A percentile compares a stretch with the other conserved stretches of the same genome.
phyloP scores from a whole-genome alignment of 805 yeast species.

The Cyberlindnera suaveolens region DNA sequence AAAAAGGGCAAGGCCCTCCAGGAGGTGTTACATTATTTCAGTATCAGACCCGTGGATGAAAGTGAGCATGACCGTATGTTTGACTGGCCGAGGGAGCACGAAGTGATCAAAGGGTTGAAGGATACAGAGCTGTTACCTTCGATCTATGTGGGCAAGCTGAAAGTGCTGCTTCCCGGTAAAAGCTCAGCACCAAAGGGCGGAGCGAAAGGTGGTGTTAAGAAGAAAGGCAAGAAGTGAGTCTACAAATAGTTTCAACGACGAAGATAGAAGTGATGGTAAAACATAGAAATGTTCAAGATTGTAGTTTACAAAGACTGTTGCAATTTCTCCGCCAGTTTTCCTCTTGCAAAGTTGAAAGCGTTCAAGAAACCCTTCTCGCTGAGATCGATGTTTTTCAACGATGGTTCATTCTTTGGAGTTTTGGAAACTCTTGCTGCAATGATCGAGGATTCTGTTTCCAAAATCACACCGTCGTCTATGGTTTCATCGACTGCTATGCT shows the following conservation, averaged over 20 bases:
- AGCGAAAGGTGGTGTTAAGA: conserved; percentile 7
- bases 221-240: conserved; percentile 4
- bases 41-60: conserved; percentile 40
- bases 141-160: conserved; percentile 67
- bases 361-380: conserved; percentile 73
- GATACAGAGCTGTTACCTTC: conserved; percentile 61
- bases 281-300: not conserved
- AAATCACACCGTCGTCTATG: conserved; percentile 86
- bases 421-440: conserved; percentile 90
- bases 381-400: conserved; percentile 54
- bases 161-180: conserved; percentile 51
- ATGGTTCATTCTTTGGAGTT: conserved; percentile 68
- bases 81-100: conserved; percentile 71
- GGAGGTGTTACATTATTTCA: conserved; percentile 59
- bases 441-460: conserved; percentile 83
- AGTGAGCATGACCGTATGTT: conserved; percentile 37
- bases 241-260: too few species aligned
- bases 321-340: conserved; percentile 51
- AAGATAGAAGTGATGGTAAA: conserved; percentile 3
- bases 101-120: conserved; percentile 47
- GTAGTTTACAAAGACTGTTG: conserved; percentile 34
- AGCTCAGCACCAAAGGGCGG: conserved; percentile 22
- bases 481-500: conserved; percentile 86
- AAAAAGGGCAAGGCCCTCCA: conserved; percentile 84
- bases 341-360: conserved; percentile 85